Base-by-base conservation (phyloP, 805 yeast genomes). In the Teunomyces atbi region DNA sequence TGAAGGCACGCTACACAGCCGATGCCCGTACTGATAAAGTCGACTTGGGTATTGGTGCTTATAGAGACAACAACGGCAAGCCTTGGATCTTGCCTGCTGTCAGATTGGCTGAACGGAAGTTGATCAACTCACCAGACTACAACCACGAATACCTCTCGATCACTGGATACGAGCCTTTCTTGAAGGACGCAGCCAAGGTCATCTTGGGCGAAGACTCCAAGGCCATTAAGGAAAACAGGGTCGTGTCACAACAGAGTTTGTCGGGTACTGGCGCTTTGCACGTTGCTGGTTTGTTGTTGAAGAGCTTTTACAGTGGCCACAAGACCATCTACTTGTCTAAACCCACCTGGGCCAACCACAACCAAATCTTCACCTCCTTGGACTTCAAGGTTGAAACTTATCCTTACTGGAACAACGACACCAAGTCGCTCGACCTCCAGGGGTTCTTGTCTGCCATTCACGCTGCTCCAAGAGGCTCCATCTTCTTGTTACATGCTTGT, bases 281-380 rank as follows among this genome's bases (percentile, higher is more conserved):
- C 59, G 70, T 91, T 57, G 94, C 91, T 26, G 96, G 89, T n/a
- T 68, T 69, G 47, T 84, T 86, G 58, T 68, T 86, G 54, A 69
- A 76, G 59, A 70, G 76, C 34, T 81, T 80, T 58, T 78, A 73
- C 56, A 65, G 61, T 30, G 58, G 59, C 32, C 73, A 64, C 57
- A 71, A 59, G 48, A 68, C 74, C 20, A 74, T 91, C 41, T 89
- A 89, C 65, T 62, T 91, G 43, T 86, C 96, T 11, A 71, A 78
- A 48, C 99, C 99, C 54, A 90, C 98, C n/a, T 92, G 99, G 99
- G 96, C 94, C 44, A 94, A 94, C 74, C 99, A 92, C 71, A 76
- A 78, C 64, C 90, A 84, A 64, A 87, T 92, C 55, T 94, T 91
- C 65, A 74, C 78, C 54, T 70, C 78, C 45, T 74, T 81, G 50